Evolutionary conservation across 306 rosid species (phyloP).

Genomic region (Pyrus pyrifolia): DNA sequence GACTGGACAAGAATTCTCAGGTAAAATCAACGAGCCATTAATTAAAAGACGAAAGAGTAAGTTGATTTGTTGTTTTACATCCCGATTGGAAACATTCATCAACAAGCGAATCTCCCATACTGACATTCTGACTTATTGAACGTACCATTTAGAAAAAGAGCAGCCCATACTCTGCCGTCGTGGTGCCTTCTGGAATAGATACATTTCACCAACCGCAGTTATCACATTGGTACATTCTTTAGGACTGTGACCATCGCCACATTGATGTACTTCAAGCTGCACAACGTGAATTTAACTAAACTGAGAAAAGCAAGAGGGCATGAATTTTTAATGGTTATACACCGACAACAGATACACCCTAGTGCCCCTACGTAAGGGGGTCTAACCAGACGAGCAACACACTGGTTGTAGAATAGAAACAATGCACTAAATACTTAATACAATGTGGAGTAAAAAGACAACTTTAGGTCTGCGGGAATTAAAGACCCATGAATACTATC

Average conservation of each 20-base stretch:
- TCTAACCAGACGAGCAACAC: neutral
- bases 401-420: neutral
- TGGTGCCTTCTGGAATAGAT: constrained; percentile 87
- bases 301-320: neutral
- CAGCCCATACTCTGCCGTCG: constrained; percentile 85
- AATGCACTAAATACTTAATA: neutral
- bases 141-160: constrained; percentile 91
- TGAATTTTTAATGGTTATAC: neutral
- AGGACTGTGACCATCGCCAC: constrained; percentile 98
- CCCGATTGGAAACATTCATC: neutral
- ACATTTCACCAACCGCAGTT: constrained; percentile 96
- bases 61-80: constrained; percentile 8
- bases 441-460: neutral
- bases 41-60: neutral
- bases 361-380: neutral
- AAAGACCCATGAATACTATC: neutral
- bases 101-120: constrained; percentile 14
- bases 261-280: constrained; percentile 97
- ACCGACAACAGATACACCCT: neutral
- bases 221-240: constrained; percentile 98
- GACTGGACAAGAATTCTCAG: neutral
- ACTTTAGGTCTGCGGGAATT: neutral
- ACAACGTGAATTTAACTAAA: constrained; percentile 22
- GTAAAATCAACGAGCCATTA: constrained; percentile 5
- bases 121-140: constrained; percentile 10